phyloP scores from a whole-genome alignment of 1,284 basidiomycete species.

The Coniferiporia weirii region DNA sequence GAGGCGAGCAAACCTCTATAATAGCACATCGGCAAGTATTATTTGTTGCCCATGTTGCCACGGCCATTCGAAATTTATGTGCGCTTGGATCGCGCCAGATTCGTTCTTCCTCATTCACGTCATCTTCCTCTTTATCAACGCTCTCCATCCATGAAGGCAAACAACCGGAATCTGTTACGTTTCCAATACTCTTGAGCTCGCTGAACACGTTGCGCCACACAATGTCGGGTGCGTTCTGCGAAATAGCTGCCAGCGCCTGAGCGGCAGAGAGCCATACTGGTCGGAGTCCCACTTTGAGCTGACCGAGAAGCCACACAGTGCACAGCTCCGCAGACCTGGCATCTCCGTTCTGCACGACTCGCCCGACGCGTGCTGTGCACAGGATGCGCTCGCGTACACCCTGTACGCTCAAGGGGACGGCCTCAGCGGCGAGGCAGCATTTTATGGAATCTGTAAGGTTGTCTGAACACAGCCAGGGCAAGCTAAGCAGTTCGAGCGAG shows the following conservation, averaged over 20 bases:
- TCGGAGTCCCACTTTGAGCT: conserved; percentile 87
- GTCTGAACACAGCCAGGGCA: not conserved
- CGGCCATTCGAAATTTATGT: conserved; percentile 48
- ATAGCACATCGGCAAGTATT: conserved; percentile 25
- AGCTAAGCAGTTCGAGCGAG: conserved; percentile 46
- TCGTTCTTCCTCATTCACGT: conserved; percentile 60
- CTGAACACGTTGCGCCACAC: conserved; percentile 71
- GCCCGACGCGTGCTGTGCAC: conserved; percentile 57
- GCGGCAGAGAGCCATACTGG: conserved; percentile 86
- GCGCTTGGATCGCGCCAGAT: conserved; percentile 71
- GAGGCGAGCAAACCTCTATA: conserved; percentile 32
- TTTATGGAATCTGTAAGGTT: conserved; percentile 49
- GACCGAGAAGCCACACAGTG: conserved; percentile 67
- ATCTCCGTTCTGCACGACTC: conserved; percentile 49
- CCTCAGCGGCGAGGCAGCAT: conserved; percentile 68
- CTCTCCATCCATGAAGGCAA: conserved; percentile 25
- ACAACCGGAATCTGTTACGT: conserved; percentile 16
- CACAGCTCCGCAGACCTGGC: conserved; percentile 50
- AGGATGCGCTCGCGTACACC: conserved; percentile 80
- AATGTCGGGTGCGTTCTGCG: conserved; percentile 55
- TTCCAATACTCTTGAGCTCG: conserved; percentile 42
- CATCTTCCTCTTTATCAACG: conserved; percentile 29
- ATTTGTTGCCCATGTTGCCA: conserved; percentile 40
- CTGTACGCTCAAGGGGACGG: conserved; percentile 67
- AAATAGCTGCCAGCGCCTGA: conserved; percentile 57